Base-by-base conservation (phyloP, 495 filamentous ascomycete species). In the Terfezia boudieri region DNA sequence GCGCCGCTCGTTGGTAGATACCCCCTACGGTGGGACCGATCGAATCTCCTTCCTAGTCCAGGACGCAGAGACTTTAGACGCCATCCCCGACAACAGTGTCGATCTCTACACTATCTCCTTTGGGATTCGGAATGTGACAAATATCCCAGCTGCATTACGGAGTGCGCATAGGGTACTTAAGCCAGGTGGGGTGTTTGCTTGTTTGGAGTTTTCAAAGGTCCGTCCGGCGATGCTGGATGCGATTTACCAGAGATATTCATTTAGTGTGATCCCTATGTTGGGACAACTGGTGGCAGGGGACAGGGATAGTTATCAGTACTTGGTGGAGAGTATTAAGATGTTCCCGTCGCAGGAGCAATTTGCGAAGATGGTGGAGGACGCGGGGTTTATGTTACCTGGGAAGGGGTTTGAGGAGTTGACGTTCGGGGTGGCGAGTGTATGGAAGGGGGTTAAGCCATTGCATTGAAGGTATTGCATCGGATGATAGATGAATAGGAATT, bases 101-200 rank as follows among this genome's bases (percentile, higher is more conserved):
- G 90, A 98, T 66, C 73, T 98, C 8, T 98, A 98, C 71, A 98
- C 90, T 2, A 89, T 96, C 8, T 90, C 93, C 4, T 98, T 98
- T 64, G 90, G 90, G 36, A 94, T 96, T 67, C 78, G 90, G 50
- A 98, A 98, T 68, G 96, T 98, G 71, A 88, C 83, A 51, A 73
- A 87, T 68, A 90, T 93, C 64, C 76, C 79, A 55, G 72, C 72
- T 0, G 90, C 92, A 0, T 70, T 98, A 26, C 62, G 73, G 8
- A 84, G 94, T 62, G 90, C 90, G 0, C 77, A 76, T 69, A 77
- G 90, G 2, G 86, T 98, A 9, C 74, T 98, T 8, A 89, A 86
- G 68, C 90, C 90, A 2, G 90, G 90, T 38, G 90, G 90, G 59
- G 81, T 96, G 0, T 96, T 98, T 69, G 89, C 90, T 4, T 96